These are phyloP conservation scores for Liquidambar formosana DNA, from an alignment of 164 flowering plant genomes.

Conservation along the genomic window DNA sequence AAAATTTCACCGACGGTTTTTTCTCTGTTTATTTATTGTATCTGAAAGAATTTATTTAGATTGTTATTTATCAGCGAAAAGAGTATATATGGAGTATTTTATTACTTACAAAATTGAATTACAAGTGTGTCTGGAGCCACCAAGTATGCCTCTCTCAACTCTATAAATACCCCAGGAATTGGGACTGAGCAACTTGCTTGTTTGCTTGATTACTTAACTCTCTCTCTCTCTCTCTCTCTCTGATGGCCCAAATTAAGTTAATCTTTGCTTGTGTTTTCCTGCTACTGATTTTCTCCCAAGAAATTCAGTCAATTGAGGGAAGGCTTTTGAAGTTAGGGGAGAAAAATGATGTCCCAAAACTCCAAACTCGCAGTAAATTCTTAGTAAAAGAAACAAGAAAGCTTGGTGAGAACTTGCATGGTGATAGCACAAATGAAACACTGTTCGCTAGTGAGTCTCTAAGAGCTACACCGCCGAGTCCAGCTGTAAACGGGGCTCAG, in stretches of 20 bases:
- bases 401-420: slow-evolving; percentile 4
- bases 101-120: too few relatives aligned
- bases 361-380: neutral
- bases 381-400: neutral
- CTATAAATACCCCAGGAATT: slow-evolving; percentile 17
- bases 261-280: slow-evolving; percentile 15
- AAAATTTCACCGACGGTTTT: neutral
- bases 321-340: slow-evolving; percentile 16
- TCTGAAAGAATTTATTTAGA: slow-evolving; percentile 18
- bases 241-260: slow-evolving; percentile 22
- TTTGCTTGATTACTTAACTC: neutral
- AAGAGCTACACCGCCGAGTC: neutral
- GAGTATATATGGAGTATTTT: too few relatives aligned
- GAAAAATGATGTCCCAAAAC: neutral
- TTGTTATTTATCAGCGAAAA: too few relatives aligned
- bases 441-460: neutral
- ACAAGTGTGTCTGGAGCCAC: too few relatives aligned
- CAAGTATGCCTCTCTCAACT: slow-evolving; percentile 3
- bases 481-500: neutral
- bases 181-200: neutral
- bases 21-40: neutral
- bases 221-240: neutral
- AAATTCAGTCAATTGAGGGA: slow-evolving; percentile 16
- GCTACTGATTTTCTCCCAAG: slow-evolving; percentile 16
- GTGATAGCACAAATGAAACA: neutral